Conservation (phyloP, 139 green algal species). For the Tetraselmis chui region DNA sequence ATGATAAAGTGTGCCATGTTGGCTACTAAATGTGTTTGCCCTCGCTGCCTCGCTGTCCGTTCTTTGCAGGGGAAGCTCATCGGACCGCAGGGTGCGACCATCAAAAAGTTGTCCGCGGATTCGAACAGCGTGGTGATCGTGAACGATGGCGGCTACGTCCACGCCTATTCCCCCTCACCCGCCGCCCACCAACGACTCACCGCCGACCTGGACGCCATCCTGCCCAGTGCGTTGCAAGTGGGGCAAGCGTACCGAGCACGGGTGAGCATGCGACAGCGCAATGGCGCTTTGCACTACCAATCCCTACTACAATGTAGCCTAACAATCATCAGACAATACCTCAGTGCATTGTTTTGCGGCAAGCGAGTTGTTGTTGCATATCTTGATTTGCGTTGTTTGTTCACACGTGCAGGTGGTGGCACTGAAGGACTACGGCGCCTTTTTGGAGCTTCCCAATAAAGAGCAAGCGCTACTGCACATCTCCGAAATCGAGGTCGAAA, state of each 20-base stretch:
- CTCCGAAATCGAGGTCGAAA: constrained; percentile 28
- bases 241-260: neutral
- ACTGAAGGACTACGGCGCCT: constrained; percentile 40
- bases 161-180: neutral
- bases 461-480: constrained; percentile 50
- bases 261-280: neutral
- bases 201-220: neutral
- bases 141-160: neutral
- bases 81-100: neutral
- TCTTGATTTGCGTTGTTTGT: too few species aligned
- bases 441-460: constrained; percentile 33
- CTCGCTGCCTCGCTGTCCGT: too few species aligned
- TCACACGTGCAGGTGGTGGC: constrained; percentile 10
- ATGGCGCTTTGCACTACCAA: too few species aligned
- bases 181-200: neutral
- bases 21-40: too few species aligned
- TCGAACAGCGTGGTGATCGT: neutral
- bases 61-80: neutral
- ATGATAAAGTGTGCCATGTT: too few species aligned
- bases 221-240: neutral
- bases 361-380: too few species aligned
- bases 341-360: too few species aligned
- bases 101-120: neutral
- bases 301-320: too few species aligned
- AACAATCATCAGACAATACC: too few species aligned